Evolutionary conservation across 1,139 yeast species (phyloP).

Genomic region (Debaryomyces fabryi): DNA sequence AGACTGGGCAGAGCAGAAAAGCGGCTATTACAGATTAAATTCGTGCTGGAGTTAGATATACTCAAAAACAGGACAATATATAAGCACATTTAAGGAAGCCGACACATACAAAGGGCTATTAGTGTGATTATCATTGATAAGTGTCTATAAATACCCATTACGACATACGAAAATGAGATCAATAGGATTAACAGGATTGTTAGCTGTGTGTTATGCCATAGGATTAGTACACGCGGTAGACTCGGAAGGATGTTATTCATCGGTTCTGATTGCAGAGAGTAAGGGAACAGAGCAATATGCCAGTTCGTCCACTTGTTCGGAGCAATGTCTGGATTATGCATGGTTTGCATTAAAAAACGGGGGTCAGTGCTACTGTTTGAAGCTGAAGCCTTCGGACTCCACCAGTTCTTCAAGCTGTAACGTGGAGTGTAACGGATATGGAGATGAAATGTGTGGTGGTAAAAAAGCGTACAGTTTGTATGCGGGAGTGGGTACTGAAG

Average conservation of each 20-base stretch:
- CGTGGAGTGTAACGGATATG: slow-evolving; percentile 54
- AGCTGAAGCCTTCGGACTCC: slow-evolving; percentile 47
- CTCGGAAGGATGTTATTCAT: slow-evolving; percentile 28
- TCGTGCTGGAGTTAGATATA: background rate
- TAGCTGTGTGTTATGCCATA: background rate
- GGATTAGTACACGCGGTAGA: background rate
- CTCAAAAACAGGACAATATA: background rate
- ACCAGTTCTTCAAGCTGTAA: slow-evolving; percentile 39
- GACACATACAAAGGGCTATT: background rate
- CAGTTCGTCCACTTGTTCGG: slow-evolving; percentile 51
- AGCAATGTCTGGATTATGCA: slow-evolving; percentile 48
- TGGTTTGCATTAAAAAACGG: slow-evolving; percentile 66
- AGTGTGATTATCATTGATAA: background rate
- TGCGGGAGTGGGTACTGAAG: slow-evolving; percentile 29
- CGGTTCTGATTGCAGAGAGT: slow-evolving; percentile 29
- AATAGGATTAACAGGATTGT: slow-evolving; percentile 3
- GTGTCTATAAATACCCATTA: background rate
- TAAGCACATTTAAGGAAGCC: background rate
- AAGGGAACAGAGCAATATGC: slow-evolving; percentile 50
- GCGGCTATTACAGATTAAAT: background rate
- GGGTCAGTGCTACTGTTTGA: slow-evolving; percentile 66
- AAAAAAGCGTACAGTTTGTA: slow-evolving; percentile 43
- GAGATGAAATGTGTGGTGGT: slow-evolving; percentile 61
- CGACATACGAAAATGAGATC: background rate
- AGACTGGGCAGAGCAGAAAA: background rate